A percentile compares a stretch with the other conserved stretches of the same genome.
Conservation (phyloP, 176 grass and related monocot genomes). For the Miscanthus lutarioriparius region DNA sequence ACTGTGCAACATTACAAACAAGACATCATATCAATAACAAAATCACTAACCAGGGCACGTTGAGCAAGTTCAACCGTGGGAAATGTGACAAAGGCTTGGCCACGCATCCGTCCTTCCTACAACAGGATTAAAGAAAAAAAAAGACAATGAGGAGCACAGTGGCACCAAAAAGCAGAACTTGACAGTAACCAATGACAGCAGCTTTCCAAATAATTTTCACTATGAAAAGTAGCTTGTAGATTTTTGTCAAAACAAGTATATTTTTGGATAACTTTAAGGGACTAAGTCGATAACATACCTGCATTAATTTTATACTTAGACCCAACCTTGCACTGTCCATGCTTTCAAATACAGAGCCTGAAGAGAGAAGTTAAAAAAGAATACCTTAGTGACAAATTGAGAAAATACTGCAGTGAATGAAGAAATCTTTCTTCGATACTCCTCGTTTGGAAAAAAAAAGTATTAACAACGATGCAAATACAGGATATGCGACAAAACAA, state of each 20-base stretch:
- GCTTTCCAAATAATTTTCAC: not conserved
- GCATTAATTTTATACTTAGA: conserved; percentile 88
- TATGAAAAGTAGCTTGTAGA: not conserved
- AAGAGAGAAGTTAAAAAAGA: conserved; percentile 12
- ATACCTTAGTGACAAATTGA: not conserved
- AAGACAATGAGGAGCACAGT: not conserved
- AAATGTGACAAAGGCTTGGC: conserved; percentile 98
- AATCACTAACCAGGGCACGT: conserved; percentile 63
- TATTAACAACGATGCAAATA: not conserved
- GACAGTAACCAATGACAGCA: not conserved
- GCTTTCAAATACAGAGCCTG: conserved; percentile 82
- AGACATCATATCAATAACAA: conserved; percentile 8
- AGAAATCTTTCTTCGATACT: not conserved
- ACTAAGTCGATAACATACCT: conserved; percentile 26
- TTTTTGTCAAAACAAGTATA: not conserved
- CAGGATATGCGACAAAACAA: not conserved
- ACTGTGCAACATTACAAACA: not conserved
- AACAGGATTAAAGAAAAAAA: conserved; percentile 37
- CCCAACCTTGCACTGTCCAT: conserved; percentile 55
- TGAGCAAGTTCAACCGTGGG: conserved; percentile 73
- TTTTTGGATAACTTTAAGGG: not conserved
- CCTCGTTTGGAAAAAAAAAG: not conserved
- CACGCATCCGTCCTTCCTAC: conserved; percentile 87
- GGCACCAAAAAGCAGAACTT: not conserved
- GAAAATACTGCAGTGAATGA: not conserved